Base-by-base conservation (phyloP, 768 basidiomycete genomes). In the Russula sp. region DNA sequence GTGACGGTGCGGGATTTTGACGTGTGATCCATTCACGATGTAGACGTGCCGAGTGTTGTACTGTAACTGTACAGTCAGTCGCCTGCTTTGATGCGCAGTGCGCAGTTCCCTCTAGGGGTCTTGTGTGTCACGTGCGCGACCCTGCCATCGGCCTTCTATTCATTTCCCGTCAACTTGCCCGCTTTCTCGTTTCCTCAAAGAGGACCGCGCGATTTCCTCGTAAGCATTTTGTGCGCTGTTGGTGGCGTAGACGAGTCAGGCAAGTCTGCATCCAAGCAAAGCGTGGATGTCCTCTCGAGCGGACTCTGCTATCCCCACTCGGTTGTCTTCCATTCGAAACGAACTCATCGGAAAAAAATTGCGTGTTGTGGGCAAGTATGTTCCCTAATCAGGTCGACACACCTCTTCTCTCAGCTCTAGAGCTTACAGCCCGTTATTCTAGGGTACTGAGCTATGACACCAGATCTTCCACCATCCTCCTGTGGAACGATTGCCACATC, bases 1-100 rank as follows among this genome's bases (percentile, higher is more conserved):
- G 75, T 85, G 30, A 74, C 80, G 36, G 76, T 84, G 53, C 79
- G 83, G 63, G 77, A 83, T 69, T 86, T 87, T 68, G 85, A 87
- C 73, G 74, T 86, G 53, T 87, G 72, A 78, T 32, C 46, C 11
- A 13, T 28, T 59, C 9, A 20, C 13, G n/a, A 8, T 42, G 28
- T 52, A 60, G 50, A 60, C 20, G 11, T 50, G 38, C 22, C 32
- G n/a, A n/a, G n/a, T n/a, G n/a, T n/a, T n/a, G n/a, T n/a, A n/a
- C n/a, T n/a, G n/a, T n/a, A n/a, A n/a, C n/a, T n/a, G n/a, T n/a
- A n/a, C n/a, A n/a, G n/a, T n/a, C n/a, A n/a, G n/a, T n/a, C n/a
- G n/a, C n/a, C n/a, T n/a, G n/a, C n/a, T n/a, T n/a, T n/a, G n/a
- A n/a, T n/a, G n/a, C n/a, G n/a, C n/a, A n/a, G n/a, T n/a, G n/a